Percentiles rank a stretch among this genome's conserved stretches.
These are phyloP conservation scores for Leucosporidium creatinivorum DNA, from an alignment of 768 basidiomycete genomes.

Conservation along the genomic window DNA sequence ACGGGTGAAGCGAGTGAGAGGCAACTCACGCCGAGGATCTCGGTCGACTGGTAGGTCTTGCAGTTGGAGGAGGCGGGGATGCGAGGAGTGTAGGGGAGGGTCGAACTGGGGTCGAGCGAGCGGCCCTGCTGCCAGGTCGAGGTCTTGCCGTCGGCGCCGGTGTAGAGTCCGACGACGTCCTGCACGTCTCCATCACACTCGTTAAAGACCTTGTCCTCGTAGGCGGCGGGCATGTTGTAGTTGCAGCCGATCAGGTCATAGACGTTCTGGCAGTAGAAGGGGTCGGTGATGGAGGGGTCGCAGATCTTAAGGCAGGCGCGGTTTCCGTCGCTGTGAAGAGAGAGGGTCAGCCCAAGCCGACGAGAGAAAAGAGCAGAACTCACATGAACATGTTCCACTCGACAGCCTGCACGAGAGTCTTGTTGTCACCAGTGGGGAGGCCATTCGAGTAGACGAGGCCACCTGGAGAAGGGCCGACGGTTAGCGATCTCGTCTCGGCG, in stretches of 20 bases:
- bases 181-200: slow-evolving; percentile 37
- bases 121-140: slow-evolving; percentile 35
- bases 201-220: slow-evolving; percentile 29
- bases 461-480: background rate
- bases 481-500: too few relatives aligned
- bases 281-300: slow-evolving; percentile 43
- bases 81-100: slow-evolving; percentile 34
- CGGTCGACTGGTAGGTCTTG: slow-evolving; percentile 32
- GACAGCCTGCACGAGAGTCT: slow-evolving; percentile 20
- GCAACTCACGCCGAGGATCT: slow-evolving; percentile 16
- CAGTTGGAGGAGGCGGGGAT: slow-evolving; percentile 38
- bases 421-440: slow-evolving; percentile 22
- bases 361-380: background rate
- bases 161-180: slow-evolving; percentile 17
- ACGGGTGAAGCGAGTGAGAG: background rate
- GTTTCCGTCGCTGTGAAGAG: background rate
- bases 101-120: slow-evolving; percentile 26
- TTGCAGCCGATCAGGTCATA: slow-evolving; percentile 27
- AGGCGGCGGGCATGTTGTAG: slow-evolving; percentile 32
- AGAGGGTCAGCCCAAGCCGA: background rate
- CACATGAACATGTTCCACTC: slow-evolving; percentile 42
- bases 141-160: slow-evolving; percentile 21
- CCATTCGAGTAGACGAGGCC: slow-evolving; percentile 24
- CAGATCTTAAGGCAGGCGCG: slow-evolving; percentile 53
- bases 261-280: slow-evolving; percentile 25